Conservation (phyloP, 192 early-diverging fungal genomes). For the Coemansia sp. region DNA sequence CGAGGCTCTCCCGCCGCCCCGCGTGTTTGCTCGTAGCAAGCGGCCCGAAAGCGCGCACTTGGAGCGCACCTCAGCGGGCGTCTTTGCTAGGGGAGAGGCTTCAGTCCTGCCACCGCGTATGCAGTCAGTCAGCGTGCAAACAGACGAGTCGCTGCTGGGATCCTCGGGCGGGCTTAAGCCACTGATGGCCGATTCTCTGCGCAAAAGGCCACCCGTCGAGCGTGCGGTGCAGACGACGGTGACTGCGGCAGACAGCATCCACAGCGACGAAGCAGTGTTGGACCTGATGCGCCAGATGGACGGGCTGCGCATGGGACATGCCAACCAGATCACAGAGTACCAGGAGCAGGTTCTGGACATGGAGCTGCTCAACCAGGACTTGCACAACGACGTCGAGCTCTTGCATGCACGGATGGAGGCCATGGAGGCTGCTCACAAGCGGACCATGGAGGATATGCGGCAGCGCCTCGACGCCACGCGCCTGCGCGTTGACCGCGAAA, state of each 20-base stretch:
- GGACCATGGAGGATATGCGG: constrained; percentile 29
- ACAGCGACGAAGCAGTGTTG: constrained; percentile 50
- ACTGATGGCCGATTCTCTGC: not conserved
- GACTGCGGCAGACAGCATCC: constrained; percentile 19
- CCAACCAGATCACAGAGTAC: constrained; percentile 53
- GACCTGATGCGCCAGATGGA: constrained; percentile 55
- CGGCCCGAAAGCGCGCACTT: constrained; percentile 1
- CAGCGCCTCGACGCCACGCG: constrained; percentile 21
- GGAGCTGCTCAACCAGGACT: constrained; percentile 49
- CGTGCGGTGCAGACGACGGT: constrained; percentile 25
- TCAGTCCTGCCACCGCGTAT: not conserved
- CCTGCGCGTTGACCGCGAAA: constrained; percentile 37
- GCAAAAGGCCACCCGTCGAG: not conserved
- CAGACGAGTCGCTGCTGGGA: constrained; percentile 2
- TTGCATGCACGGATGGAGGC: constrained; percentile 14
- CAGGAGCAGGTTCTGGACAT: constrained; percentile 54
- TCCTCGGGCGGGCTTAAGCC: not conserved
- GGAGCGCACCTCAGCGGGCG: not conserved
- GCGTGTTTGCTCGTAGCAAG: constrained; percentile 9
- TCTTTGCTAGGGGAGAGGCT: not conserved
- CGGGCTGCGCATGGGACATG: constrained; percentile 29
- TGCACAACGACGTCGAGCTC: constrained; percentile 38
- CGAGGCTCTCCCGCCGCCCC: not conserved
- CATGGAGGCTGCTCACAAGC: constrained; percentile 21
- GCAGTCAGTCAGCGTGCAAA: constrained; percentile 38